phyloP scores from a whole-genome alignment of 106 monocot species.

The Phalaenopsis aphrodite region DNA sequence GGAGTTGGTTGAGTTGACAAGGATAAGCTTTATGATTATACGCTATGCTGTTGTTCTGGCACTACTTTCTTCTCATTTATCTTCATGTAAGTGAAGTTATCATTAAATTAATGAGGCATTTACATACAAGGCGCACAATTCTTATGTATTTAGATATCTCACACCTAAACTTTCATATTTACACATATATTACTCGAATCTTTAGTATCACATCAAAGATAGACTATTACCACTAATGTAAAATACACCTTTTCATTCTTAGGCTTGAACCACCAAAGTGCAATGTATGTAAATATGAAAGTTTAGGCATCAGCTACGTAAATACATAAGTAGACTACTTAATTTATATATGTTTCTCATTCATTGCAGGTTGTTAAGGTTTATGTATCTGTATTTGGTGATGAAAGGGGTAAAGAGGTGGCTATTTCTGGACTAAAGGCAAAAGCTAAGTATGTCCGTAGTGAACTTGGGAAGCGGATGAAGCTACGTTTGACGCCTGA shows the following conservation, averaged over 20 bases:
- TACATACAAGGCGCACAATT: not conserved
- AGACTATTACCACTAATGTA: no score
- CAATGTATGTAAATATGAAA: no score
- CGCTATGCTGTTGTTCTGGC: not conserved
- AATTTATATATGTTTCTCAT: not conserved
- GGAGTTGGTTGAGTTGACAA: not conserved
- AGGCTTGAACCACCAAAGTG: no score
- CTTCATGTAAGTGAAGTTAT: not conserved
- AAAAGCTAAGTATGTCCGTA: conserved; percentile 57
- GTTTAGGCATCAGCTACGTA: no score
- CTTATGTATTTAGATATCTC: no score
- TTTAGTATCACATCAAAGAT: no score
- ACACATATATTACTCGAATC: no score
- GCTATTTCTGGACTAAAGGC: conserved; percentile 47
- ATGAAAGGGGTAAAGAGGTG: conserved; percentile 64
- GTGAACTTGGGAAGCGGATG: conserved; percentile 68
- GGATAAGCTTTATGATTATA: not conserved
- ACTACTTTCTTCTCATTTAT: not conserved
- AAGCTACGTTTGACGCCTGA: conserved; percentile 64
- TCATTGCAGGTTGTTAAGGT: conserved; percentile 64
- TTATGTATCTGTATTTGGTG: conserved; percentile 75
- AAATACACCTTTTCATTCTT: no score
- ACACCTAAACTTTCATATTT: no score
- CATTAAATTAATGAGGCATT: not conserved
- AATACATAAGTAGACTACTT: not conserved